Conservation (phyloP, 805 yeast species). For the Monosporozyma solicola region DNA sequence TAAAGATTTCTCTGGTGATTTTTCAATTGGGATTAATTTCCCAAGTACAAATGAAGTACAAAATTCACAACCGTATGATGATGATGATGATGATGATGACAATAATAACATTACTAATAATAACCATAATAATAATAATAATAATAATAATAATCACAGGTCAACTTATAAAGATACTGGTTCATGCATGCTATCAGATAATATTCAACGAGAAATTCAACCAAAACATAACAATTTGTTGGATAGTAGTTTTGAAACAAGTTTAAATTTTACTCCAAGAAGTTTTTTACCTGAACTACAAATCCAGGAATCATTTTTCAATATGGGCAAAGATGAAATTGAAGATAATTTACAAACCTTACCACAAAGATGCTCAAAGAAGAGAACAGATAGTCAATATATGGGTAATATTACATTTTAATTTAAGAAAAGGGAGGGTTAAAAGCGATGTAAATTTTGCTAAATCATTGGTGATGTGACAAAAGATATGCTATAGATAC, state of each 20-base stretch:
- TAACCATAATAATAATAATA: not conserved
- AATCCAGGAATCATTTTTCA: not conserved
- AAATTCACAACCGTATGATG: no score
- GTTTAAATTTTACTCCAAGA: slow-evolving; percentile 1
- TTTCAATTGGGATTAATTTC: not conserved
- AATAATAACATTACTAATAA: not conserved
- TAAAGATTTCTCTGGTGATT: not conserved
- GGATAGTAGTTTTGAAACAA: slow-evolving; percentile 1
- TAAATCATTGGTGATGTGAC: no score
- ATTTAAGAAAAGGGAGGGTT: not conserved
- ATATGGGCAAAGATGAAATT: not conserved
- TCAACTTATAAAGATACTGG: not conserved
- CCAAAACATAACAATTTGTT: not conserved
- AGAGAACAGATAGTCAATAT: not conserved
- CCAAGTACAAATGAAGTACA: not conserved
- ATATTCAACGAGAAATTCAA: not conserved
- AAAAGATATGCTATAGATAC: not conserved
- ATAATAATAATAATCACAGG: not conserved
- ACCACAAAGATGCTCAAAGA: not conserved
- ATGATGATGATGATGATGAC: not conserved
- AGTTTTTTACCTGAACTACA: not conserved
- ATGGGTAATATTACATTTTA: not conserved
- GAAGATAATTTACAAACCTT: not conserved
- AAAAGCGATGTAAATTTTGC: not conserved
- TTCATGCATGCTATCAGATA: not conserved